Base-by-base conservation (phyloP, 768 basidiomycete genomes). In the Leucocoprinus leucothites region DNA sequence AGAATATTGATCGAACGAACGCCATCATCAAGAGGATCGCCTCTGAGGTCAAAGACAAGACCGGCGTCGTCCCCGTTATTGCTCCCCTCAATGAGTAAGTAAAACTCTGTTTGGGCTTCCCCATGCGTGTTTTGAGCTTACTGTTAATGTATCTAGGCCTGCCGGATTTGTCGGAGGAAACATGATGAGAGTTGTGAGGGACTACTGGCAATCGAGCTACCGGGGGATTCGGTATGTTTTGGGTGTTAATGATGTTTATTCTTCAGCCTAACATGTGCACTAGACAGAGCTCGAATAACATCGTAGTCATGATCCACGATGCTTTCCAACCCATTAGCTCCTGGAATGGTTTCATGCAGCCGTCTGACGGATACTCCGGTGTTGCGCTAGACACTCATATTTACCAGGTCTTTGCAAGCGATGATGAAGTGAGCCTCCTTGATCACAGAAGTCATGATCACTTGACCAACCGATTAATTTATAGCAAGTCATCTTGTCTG, bases 371-470 rank as follows among this genome's bases (percentile, higher is more conserved):
- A 19, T 85, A 60, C 52, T 62, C 82, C 24, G 86, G 87, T 9
- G 90, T 91, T 25, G 79, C 84, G 24, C 82, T 92, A 74, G 91
- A 90, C 63, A 87, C 84, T 24, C 89, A 91, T 65, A 82, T 85
- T 48, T 90, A 91, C 65, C 86, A 89, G 63, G 76, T 91, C 64
- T 91, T 90, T 70, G 5, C 38, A 38, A 13, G 14, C 16, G 77
- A 75, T 16, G 59, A 75, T 31, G 67, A 69, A 11, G 86, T 86
- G 60, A 66, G 82, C 14, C 63, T 26, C 9, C 6, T 22, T 36
- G 9, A n/a, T 24, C 22, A 22, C 44, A 16, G 38, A 38, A 18
- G 41, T 16, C 31, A 18, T 44, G 47, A 45, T 25, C 35, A 45
- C 53, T 50, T 31, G 7, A 34, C 35, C 41, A 48, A 48, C 19